Evolutionary conservation across 1,284 basidiomycete species (phyloP), one percentile per base, ranked within the genome.

Genomic region (Rhodotorula mucilaginosa): DNA sequence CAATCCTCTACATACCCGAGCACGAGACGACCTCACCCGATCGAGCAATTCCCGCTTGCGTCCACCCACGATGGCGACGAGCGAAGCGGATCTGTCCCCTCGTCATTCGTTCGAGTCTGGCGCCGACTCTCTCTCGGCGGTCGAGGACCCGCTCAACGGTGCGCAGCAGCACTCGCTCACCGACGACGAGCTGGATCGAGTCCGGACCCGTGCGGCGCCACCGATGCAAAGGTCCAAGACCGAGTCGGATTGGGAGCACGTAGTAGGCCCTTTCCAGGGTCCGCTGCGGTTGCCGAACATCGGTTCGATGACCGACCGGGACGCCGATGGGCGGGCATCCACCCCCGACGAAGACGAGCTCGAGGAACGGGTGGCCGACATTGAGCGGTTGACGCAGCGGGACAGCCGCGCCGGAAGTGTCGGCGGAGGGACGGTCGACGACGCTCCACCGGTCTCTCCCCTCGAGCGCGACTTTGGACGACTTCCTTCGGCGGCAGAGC

Each of bases 171-270:
- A n/a, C 19, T 69, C 74, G 21, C 58, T 65, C 26, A 74, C 74
- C 18, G 74, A 76, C 62, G 70, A 76, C 57, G 74, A 76, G 58
- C 59, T 74, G 39, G 74, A 76, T 44, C 72, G 74, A 4, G 56
- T 76, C 10, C 67, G 64, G 21, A 7, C 44, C 26, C 61, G 64
- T 3, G 56, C 74, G 1, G 65, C 74, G n/a, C 70, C 74, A 39
- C 72, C 74, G 39, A 74, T 74, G 72, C 65, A 67, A 34, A 64
- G 70, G 3, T 66, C 61, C 3, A 52, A 59, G 23, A 74, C 74
- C 5, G 70, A 74, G 66, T 64, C 58, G 26, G 61, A 56, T 52
- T 67, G 68, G 69, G 23, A 16, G 23, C 19, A 39, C 2, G 54
- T 31, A 1, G 54, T 31, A 1, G 15, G 34, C n/a, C 56, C 49